phyloP scores from a whole-genome alignment of 106 monocot genomes.

The Dendrobium huoshanense region DNA sequence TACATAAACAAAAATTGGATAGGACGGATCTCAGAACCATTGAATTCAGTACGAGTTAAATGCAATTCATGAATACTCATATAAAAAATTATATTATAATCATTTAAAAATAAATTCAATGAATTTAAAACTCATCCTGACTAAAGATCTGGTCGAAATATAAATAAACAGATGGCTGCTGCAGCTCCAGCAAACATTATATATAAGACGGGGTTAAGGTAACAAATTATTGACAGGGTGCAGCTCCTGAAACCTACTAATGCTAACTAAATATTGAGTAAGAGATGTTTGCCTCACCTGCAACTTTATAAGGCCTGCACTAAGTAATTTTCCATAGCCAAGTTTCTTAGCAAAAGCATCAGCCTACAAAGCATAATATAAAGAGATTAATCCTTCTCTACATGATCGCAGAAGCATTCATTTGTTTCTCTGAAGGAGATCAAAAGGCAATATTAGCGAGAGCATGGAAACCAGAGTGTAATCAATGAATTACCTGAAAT shows the following conservation, averaged over 20 bases:
- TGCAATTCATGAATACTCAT: too few relatives aligned
- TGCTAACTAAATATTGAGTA: background rate
- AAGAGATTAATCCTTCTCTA: background rate
- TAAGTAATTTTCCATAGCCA: constrained; percentile 56
- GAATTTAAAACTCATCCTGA: too few relatives aligned
- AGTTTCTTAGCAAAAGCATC: constrained; percentile 96
- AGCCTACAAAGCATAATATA: constrained; percentile 46
- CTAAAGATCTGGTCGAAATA: too few relatives aligned
- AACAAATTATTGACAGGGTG: background rate
- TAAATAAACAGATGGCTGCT: background rate
- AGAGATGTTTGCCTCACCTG: constrained; percentile 39
- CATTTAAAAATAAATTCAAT: background rate
- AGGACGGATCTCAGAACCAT: too few relatives aligned
- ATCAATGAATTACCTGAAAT: constrained; percentile 65
- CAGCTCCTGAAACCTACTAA: background rate
- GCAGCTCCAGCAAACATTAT: background rate
- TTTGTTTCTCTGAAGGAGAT: background rate
- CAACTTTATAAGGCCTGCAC: constrained; percentile 75
- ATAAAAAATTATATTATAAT: too few relatives aligned
- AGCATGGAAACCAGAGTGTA: too few relatives aligned
- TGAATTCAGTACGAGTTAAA: too few relatives aligned
- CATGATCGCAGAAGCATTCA: background rate
- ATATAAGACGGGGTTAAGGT: background rate
- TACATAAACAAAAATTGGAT: too few relatives aligned
- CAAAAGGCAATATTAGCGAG: too few relatives aligned